Base-by-base conservation (phyloP, 2,329 filamentous ascomycete genomes). In the Monosporascus sp. region DNA sequence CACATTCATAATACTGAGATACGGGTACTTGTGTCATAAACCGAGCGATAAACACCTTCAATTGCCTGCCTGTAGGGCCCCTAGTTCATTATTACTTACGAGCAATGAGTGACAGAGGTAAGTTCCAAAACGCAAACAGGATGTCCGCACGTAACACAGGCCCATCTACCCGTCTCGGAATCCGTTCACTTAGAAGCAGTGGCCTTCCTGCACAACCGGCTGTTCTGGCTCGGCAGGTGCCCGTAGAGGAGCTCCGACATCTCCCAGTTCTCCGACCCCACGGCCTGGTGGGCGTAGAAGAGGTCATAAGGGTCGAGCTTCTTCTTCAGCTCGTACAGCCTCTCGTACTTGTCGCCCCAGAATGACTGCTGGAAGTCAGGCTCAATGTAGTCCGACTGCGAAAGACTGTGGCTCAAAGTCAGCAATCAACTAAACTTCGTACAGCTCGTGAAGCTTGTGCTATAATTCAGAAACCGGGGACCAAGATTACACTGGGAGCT, bases 261-360 rank as follows among this genome's bases (percentile, higher is more conserved):
- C 55, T 69, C 60, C 65, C 72, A 74, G 41, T 72, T 63, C 55
- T 73, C 71, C 7, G 66, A 69, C 0, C 71, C 71, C 7, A 73
- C 69, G 19, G 68, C 70, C 19, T 65, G 69, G 35, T 67, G 65
- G 7, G 68, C 65, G 46, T 70, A 71, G 26, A 73, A 70, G 0
- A 73, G 48, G 7, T 66, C 65, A 26, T 60, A 61, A n/a, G 70
- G 69, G 16, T 73, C 70, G 20, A 67, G 55, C 54, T 66, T 57
- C 55, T 69, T 63, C 63, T 73, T 73, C 1, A 73, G 53, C 45
- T 60, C 31, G 37, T 70, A 70, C 8, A 73, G 50, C 27, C 63
- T 60, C 35, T 62, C 55, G 37, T 73, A 72, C 41, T 70, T 69
- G 3, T 60, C 62, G 3, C 71, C 70, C 59, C 68, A 73, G 43